Evolutionary conservation across 2,329 filamentous ascomycete genomes (phyloP).

Genomic region (Cladosporium austrohemisphaericum): DNA sequence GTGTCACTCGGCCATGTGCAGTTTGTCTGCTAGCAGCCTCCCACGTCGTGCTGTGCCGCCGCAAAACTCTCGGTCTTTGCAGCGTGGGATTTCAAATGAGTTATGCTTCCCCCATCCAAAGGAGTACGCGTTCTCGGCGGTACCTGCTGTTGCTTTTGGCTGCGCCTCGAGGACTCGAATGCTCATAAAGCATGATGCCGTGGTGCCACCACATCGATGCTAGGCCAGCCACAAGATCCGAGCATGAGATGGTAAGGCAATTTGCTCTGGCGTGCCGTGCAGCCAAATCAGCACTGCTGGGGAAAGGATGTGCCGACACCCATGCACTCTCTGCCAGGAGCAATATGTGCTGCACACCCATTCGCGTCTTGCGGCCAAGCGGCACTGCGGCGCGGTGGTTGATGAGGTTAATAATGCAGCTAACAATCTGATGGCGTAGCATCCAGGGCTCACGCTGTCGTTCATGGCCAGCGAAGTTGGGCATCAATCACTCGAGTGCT

Average conservation of each 20-base stretch:
- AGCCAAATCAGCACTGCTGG: slow-evolving; percentile 10
- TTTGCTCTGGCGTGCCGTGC: slow-evolving; percentile 8
- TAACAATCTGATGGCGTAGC: slow-evolving; percentile 6
- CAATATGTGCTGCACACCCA: slow-evolving; percentile 11
- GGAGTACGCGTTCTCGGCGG: too few species aligned
- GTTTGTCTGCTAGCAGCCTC: too few species aligned
- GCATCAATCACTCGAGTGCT: slow-evolving; percentile 5
- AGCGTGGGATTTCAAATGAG: not conserved
- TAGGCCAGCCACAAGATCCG: slow-evolving; percentile 10
- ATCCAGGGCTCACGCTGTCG: not conserved
- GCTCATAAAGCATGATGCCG: not conserved
- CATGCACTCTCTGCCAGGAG: slow-evolving; percentile 5
- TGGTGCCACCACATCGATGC: slow-evolving; percentile 13
- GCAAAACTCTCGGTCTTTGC: not conserved
- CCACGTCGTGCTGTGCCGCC: not conserved
- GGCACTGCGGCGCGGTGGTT: slow-evolving; percentile 4
- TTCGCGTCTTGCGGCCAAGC: slow-evolving; percentile 2
- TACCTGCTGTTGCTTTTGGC: slow-evolving; percentile 10
- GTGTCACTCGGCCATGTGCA: not conserved
- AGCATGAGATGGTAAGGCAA: not conserved
- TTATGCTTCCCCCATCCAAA: too few species aligned
- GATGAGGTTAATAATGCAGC: not conserved
- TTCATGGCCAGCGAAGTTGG: slow-evolving; percentile 4
- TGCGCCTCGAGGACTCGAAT: slow-evolving; percentile 7
- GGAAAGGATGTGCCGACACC: slow-evolving; percentile 11